Conservation (phyloP, 768 basidiomycete species). For the Suillus ampliporus region DNA sequence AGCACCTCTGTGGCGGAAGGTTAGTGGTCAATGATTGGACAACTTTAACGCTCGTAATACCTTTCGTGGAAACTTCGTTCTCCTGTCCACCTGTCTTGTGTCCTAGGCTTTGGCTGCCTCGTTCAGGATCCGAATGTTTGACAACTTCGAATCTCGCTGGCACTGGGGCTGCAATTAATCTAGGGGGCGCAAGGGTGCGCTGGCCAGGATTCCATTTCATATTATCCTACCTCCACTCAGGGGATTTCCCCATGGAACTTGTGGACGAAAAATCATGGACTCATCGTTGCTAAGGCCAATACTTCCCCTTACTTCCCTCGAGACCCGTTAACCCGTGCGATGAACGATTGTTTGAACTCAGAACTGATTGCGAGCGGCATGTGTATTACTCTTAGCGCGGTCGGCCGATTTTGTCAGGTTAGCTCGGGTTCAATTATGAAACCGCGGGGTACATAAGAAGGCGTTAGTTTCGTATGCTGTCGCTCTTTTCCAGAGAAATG, state of each 20-base stretch:
- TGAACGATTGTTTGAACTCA: slow-evolving; percentile 13
- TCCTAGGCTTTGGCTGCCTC: not conserved
- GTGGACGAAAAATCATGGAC: not conserved
- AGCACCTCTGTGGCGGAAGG: not conserved
- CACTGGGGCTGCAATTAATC: slow-evolving; percentile 1
- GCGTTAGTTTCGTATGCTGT: slow-evolving; percentile 11
- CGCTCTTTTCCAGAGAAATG: slow-evolving; percentile 9
- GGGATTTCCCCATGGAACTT: slow-evolving; percentile 2
- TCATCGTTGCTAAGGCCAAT: slow-evolving; percentile 10
- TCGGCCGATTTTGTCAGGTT: slow-evolving; percentile 22
- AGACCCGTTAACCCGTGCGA: slow-evolving; percentile 21
- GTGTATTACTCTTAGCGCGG: slow-evolving; percentile 18
- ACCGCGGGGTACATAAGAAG: slow-evolving; percentile 19
- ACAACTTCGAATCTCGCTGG: slow-evolving; percentile 1
- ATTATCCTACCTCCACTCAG: slow-evolving; percentile 3
- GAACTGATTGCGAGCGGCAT: slow-evolving; percentile 26
- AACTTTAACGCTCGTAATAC: not conserved
- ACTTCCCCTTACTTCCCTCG: not conserved
- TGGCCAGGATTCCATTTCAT: not conserved
- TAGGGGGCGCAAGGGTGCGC: not conserved
- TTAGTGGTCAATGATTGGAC: not conserved
- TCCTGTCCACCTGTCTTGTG: not conserved
- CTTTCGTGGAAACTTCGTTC: not conserved
- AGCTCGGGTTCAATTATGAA: slow-evolving; percentile 23
- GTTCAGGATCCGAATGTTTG: not conserved